These are phyloP conservation scores for Oenanthe sinensis DNA, from an alignment of 129 eudicot species.

Conservation along the genomic window DNA sequence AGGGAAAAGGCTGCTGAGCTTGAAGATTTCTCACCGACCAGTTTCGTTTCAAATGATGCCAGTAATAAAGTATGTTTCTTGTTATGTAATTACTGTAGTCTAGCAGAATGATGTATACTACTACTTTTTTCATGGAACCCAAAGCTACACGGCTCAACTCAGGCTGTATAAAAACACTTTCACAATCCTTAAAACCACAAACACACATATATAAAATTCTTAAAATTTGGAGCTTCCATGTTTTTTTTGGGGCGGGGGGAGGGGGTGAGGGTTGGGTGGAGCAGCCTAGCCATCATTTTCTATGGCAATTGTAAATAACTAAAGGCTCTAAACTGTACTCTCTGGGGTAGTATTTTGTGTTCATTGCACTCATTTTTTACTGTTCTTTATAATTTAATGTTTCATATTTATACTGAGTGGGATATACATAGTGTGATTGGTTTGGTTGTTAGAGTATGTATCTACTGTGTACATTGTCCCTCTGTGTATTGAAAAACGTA, in stretches of 20 bases:
- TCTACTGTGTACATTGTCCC: not conserved
- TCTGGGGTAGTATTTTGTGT: not conserved
- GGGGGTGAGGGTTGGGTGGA: not conserved
- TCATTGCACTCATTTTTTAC: not conserved
- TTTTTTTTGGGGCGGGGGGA: too few species aligned
- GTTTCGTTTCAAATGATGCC: constrained; percentile 32
- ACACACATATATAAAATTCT: not conserved
- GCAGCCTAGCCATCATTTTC: not conserved
- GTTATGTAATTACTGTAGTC: not conserved
- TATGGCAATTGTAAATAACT: not conserved
- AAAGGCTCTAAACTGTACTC: not conserved
- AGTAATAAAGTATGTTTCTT: constrained; percentile 38
- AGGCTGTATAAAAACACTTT: not conserved
- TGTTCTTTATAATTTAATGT: not conserved
- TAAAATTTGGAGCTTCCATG: not conserved
- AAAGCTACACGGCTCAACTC: not conserved
- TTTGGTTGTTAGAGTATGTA: not conserved
- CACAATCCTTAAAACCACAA: not conserved
- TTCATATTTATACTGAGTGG: not conserved
- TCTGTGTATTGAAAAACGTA: not conserved
- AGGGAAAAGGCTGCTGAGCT: constrained; percentile 95
- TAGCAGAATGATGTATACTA: not conserved
- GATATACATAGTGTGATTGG: not conserved
- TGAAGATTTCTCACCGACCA: constrained; percentile 77
- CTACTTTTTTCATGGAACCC: not conserved